Conservation (phyloP, 495 filamentous ascomycete genomes). For the Penicillium cinerascens region DNA sequence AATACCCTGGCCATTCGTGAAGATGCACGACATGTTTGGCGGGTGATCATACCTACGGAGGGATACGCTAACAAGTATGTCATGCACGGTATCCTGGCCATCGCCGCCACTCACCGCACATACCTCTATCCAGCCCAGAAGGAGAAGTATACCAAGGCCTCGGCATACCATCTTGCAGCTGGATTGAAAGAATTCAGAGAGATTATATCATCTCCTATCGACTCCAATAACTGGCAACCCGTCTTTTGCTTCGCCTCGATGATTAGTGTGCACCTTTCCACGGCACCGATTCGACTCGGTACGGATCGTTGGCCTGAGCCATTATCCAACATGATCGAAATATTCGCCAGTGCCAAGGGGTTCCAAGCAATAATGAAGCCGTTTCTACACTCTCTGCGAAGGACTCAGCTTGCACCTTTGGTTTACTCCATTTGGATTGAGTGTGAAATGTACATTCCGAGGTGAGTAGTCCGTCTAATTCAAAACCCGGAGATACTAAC, state of each 20-base stretch:
- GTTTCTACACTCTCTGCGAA: constrained; percentile 14
- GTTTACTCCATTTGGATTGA: constrained; percentile 18
- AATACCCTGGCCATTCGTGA: constrained; percentile 20
- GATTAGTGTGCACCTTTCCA: constrained; percentile 35
- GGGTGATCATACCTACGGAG: constrained; percentile 28
- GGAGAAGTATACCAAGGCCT: constrained; percentile 26
- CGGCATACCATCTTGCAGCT: constrained; percentile 25
- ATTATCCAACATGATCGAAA: constrained; percentile 17
- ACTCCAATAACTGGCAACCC: constrained; percentile 32
- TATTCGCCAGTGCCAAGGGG: constrained; percentile 19
- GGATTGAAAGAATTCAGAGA: constrained; percentile 20
- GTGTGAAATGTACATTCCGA: constrained; percentile 14
- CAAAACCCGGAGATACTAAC: not conserved
- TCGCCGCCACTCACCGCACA: constrained; percentile 37
- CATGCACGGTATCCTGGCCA: constrained; percentile 40
- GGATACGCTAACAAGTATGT: constrained; percentile 36
- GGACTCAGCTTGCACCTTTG: constrained; percentile 17
- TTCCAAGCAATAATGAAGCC: constrained; percentile 22
- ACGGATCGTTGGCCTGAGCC: constrained; percentile 18
- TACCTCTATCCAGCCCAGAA: constrained; percentile 13
- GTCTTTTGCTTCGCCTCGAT: constrained; percentile 41
- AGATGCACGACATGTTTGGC: constrained; percentile 31
- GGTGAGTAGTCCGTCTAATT: constrained; percentile 1
- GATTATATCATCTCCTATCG: constrained; percentile 24
- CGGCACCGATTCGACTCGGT: constrained; percentile 23